Conservation (phyloP, 352 stramenopile species). For the Phytophthora pistaciae region DNA sequence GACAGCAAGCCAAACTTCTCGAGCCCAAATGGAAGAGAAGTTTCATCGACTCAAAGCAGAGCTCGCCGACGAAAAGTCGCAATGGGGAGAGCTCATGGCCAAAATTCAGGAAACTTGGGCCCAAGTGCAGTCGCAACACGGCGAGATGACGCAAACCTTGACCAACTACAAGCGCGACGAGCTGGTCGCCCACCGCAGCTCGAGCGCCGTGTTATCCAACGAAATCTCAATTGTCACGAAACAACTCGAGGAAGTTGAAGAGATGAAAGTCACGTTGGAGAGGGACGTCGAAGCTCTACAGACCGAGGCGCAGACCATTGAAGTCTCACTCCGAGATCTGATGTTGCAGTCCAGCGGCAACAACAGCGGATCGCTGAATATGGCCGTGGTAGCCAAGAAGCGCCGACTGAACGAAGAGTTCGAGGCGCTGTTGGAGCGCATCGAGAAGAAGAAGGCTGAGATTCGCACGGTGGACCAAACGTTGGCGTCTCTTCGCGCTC, state of each 20-base stretch:
- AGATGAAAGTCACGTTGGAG: constrained; percentile 65
- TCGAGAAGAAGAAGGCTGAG: constrained; percentile 77
- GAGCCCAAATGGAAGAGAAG: constrained; percentile 24
- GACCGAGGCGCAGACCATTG: constrained; percentile 61
- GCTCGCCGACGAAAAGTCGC: constrained; percentile 35
- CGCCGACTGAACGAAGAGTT: constrained; percentile 87
- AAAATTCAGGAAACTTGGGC: constrained; percentile 47
- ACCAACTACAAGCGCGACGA: constrained; percentile 88
- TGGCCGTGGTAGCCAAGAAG: constrained; percentile 79
- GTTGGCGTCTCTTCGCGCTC: constrained; percentile 54
- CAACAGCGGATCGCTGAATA: constrained; percentile 47
- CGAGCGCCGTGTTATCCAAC: constrained; percentile 76
- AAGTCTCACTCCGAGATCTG: constrained; percentile 65
- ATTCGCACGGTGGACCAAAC: constrained; percentile 72
- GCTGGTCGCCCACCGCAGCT: constrained; percentile 75
- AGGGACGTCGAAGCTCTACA: constrained; percentile 69
- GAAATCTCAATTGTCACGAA: constrained; percentile 76
- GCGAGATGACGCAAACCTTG: constrained; percentile 75
- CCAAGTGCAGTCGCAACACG: constrained; percentile 48
- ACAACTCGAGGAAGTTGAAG: constrained; percentile 81
- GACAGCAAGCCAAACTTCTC: constrained; percentile 26
- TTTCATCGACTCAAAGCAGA: constrained; percentile 22
- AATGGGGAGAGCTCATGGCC: constrained; percentile 36
- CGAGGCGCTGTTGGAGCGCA: constrained; percentile 73
- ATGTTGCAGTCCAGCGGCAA: constrained; percentile 53